phyloP scores from a whole-genome alignment of 1,139 yeast species.

The Kodamaea alishanica region DNA sequence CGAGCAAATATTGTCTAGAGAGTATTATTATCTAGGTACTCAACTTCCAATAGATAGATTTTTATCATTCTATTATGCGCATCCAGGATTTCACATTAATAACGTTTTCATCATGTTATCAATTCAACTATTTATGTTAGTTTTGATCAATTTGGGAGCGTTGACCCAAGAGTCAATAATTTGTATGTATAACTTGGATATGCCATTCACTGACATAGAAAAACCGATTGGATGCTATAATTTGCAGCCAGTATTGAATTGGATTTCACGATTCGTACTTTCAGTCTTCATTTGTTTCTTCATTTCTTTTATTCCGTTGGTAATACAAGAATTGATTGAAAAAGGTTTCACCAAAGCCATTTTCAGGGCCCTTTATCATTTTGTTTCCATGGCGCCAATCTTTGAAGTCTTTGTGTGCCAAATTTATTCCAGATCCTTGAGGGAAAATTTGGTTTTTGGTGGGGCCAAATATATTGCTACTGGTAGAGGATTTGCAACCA shows the following conservation, averaged over 20 bases:
- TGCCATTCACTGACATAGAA: conserved; percentile 58
- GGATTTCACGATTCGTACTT: conserved; percentile 78
- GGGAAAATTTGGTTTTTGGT: conserved; percentile 69
- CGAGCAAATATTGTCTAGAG: conserved; percentile 81
- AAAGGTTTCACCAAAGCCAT: conserved; percentile 66
- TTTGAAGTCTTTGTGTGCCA: conserved; percentile 89
- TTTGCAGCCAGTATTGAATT: conserved; percentile 66
- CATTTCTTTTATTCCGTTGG: conserved; percentile 75
- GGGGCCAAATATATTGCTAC: conserved; percentile 84
- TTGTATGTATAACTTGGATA: conserved; percentile 53
- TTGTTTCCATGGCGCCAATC: conserved; percentile 71
- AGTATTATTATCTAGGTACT: conserved; percentile 78
- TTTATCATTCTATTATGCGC: conserved; percentile 84
- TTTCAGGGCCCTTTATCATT: conserved; percentile 57
- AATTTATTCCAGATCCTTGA: conserved; percentile 68
- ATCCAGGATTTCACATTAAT: conserved; percentile 86
- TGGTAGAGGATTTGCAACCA: conserved; percentile 81
- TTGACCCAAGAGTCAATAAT: conserved; percentile 56
- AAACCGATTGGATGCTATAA: conserved; percentile 74
- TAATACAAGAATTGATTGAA: conserved; percentile 77
- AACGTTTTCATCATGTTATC: conserved; percentile 76
- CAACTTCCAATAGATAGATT: conserved; percentile 76
- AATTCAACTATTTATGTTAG: conserved; percentile 64
- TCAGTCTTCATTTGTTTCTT: conserved; percentile 82
- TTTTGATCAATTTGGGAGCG: conserved; percentile 65